Evolutionary conservation across 768 basidiomycete species (phyloP), one percentile per base, ranked within the genome.

Genomic region (Asterophora lycoperdoides): DNA sequence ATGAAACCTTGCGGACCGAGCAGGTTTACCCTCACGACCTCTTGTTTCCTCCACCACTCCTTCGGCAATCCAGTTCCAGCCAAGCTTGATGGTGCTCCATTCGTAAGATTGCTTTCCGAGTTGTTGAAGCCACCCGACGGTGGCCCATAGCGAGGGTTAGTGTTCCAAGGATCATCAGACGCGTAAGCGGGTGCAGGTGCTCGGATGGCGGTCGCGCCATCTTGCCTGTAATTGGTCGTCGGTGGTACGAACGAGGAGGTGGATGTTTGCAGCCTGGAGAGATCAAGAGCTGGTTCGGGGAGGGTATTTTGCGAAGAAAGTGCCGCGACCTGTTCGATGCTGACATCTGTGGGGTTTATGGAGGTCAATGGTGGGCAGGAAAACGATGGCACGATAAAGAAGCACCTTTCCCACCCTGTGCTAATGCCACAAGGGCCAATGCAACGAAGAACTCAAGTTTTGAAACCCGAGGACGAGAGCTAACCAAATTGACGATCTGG

Each of bases 1-100:
- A 95, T 86, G 68, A 94, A 94, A 2, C 93, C 93, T 64, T 94
- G 92, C 57, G 89, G 91, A 26, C 93, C 93, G 37, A 89, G 70
- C 41, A 93, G 75, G 38, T 75, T 78, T 34, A 96, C 80, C 44
- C 76, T 71, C 15, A 89, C 81, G 2, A 62, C 75, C 64, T 92
- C 87, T 62, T 89, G 81, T 54, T 73, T 83, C 68, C 82, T 89
- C 91, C 91, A 95, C 88, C 93, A 97, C 35, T 88, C 83, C 48
- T 68, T 73, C 0, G 88, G 86, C 18, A 91, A 68, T 3, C 87
- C 90, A 10, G 80, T 79, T 5, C 85, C 88, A 26, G 84, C 72
- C 20, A 90, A 67, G 44, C 70, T 80, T 1, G 85, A 87, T 5
- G 79, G 64, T 13, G 67, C 69, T 4, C 77, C 81, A 41, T 77